Percentiles rank a stretch among this genome's conserved stretches.
Conservation (phyloP, 768 basidiomycete species). For the Leccinum aurantiacum region DNA sequence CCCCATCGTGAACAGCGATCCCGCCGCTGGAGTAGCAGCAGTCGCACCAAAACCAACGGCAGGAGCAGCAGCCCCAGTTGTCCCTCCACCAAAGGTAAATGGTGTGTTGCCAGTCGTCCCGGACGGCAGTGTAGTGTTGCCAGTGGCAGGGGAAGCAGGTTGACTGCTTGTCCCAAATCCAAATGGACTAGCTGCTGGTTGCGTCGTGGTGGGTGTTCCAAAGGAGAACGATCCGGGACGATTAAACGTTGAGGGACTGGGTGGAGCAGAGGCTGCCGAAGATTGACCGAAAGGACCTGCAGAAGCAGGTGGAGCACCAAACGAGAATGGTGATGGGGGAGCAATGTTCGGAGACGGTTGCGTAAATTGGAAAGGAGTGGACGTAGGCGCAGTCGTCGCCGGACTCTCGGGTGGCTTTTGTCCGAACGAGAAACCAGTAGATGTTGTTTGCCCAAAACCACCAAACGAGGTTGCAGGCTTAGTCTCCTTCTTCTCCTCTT, state of each 20-base stretch:
- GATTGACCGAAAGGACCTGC: constrained; percentile 44
- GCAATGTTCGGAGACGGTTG: constrained; percentile 38
- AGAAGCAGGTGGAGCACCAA: constrained; percentile 40
- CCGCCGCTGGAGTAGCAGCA: constrained; percentile 31
- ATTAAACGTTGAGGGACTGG: constrained; percentile 58
- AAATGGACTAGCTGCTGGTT: constrained; percentile 39
- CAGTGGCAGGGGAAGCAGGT: constrained; percentile 56
- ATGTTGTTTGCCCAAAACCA: constrained; percentile 46
- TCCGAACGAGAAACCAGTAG: constrained; percentile 48
- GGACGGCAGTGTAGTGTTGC: constrained; percentile 32
- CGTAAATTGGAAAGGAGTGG: constrained; percentile 51
- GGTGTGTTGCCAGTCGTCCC: constrained; percentile 29
- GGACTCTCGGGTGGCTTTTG: constrained; percentile 42
- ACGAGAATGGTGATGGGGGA: constrained; percentile 44
- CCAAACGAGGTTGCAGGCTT: constrained; percentile 43
- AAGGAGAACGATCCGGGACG: constrained; percentile 49
- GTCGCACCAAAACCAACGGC: constrained; percentile 42
- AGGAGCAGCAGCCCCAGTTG: constrained; percentile 36
- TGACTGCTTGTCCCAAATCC: constrained; percentile 53
- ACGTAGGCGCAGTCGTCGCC: constrained; percentile 35
- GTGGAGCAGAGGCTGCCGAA: constrained; percentile 47
- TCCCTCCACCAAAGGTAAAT: constrained; percentile 40
- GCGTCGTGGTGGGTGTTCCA: constrained; percentile 40
- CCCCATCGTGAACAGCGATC: constrained; percentile 58
- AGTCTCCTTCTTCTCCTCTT: constrained; percentile 47